Base-by-base conservation (phyloP, 2,329 filamentous ascomycete genomes). In the Aureobasidium sp. region DNA sequence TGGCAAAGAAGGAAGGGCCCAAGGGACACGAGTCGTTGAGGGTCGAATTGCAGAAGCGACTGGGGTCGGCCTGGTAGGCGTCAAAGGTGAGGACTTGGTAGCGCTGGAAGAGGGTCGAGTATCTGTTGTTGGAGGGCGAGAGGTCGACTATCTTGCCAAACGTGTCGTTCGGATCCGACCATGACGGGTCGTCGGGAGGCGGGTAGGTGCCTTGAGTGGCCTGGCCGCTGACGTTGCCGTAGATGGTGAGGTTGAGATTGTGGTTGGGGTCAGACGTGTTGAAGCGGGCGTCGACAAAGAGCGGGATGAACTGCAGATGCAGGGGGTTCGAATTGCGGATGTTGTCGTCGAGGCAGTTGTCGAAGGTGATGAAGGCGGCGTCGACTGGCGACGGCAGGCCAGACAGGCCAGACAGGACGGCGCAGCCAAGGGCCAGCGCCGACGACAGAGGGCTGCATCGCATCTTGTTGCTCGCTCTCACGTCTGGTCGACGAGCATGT, bases 221-320 rank as follows among this genome's bases (percentile, higher is more conserved):
- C 56, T 87, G 84, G 51, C 94, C 94, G 9, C 87, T 89, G 34
- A 97, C 91, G 74, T 97, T 97, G 57, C 92, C 93, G 78, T 91
- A 97, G 51, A 96, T 83, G 1, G 86, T 94, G 61, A 97, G 78
- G 65, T 84, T 85, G 53, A 99, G 80, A 44, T 81, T 84, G 70
- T 92, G 85, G 56, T 77, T 81, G 5, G 82, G 73, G 65, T 82
- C 77, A 15, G 77, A 73, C 31, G 82, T 80, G 68, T 90, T 82
- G 78, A 96, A 96, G 22, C 78, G 76, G 62, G 90, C 93, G 69
- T 89, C 86, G 62, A 94, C 84, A 67, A 83, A 86, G 39, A 87
- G 74, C 2, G 94, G 92, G 14, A 85, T 80, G 78, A 93, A 96
- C 77, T 97, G 91, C 36, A 97, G 81, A 65, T 82, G 82, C 39